These are phyloP conservation scores for Phaeolepiota aurea DNA, from an alignment of 768 basidiomycete genomes.

Conservation along the genomic window DNA sequence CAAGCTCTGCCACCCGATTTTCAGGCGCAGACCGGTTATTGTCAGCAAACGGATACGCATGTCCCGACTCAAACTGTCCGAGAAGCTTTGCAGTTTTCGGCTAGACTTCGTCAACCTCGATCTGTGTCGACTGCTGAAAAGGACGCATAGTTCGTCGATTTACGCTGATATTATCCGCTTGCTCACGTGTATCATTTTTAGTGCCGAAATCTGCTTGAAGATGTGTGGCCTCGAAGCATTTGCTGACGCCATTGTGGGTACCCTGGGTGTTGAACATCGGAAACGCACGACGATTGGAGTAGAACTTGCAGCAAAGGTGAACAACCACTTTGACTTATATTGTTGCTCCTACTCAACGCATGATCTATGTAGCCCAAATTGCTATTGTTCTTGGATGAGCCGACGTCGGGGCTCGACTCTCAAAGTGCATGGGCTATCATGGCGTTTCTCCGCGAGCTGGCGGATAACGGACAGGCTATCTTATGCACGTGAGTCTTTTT, in stretches of 20 bases:
- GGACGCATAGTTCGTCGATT: constrained; percentile 57
- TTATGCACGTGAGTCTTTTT: constrained; percentile 61
- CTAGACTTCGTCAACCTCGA: constrained; percentile 68
- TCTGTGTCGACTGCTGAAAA: constrained; percentile 64
- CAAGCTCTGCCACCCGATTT: constrained; percentile 47
- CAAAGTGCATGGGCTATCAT: constrained; percentile 85
- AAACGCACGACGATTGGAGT: constrained; percentile 86
- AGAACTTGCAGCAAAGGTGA: constrained; percentile 80
- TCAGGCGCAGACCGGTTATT: constrained; percentile 70
- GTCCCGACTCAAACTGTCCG: constrained; percentile 68
- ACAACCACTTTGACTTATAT: no score
- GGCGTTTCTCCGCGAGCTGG: constrained; percentile 66
- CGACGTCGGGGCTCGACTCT: constrained; percentile 82
- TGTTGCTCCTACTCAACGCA: no score
- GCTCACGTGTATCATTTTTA: constrained; percentile 8
- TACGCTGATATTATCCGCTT: background rate
- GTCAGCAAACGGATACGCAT: constrained; percentile 82
- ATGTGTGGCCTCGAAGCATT: constrained; percentile 59
- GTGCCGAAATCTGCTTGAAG: constrained; percentile 39
- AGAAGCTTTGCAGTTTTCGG: constrained; percentile 77
- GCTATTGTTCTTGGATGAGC: constrained; percentile 84
- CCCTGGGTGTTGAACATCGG: constrained; percentile 60
- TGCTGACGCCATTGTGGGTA: constrained; percentile 56
- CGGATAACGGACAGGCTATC: constrained; percentile 79
- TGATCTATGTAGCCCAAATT: constrained; percentile 59